These are phyloP conservation scores for Elsinoe batatas DNA, from an alignment of 2,329 filamentous ascomycete genomes.

Conservation along the genomic window DNA sequence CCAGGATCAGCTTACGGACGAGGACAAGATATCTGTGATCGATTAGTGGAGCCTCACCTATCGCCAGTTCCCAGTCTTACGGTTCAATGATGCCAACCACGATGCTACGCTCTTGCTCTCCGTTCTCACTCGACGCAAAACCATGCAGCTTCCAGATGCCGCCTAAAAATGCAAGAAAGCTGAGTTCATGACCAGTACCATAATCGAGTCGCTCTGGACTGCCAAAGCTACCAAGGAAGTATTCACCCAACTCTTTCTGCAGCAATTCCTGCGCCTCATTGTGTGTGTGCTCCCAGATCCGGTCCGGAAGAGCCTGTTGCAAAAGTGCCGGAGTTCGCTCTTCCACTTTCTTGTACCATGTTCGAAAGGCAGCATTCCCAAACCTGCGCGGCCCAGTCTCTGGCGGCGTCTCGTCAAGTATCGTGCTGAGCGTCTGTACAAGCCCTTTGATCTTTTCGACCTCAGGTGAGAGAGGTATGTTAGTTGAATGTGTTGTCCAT, in stretches of 20 bases:
- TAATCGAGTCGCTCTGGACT: slow-evolving; percentile 87
- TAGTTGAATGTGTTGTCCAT: slow-evolving; percentile 39
- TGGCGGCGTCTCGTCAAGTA: slow-evolving; percentile 72
- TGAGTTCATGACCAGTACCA: slow-evolving; percentile 90
- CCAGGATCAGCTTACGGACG: slow-evolving; percentile 71
- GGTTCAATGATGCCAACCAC: slow-evolving; percentile 75
- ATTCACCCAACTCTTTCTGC: slow-evolving; percentile 62
- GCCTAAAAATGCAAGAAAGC: slow-evolving; percentile 83
- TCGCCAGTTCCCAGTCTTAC: slow-evolving; percentile 40
- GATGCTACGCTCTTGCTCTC: slow-evolving; percentile 62
- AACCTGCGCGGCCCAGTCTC: slow-evolving; percentile 80
- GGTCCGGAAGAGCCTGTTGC: slow-evolving; percentile 43
- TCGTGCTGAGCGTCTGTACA: slow-evolving; percentile 51
- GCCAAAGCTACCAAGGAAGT: slow-evolving; percentile 78
- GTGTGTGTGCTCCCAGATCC: slow-evolving; percentile 32
- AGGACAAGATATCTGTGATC: slow-evolving; percentile 63
- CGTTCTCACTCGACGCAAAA: slow-evolving; percentile 52
- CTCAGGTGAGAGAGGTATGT: slow-evolving; percentile 43
- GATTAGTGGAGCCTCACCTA: background rate
- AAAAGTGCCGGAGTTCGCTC: slow-evolving; percentile 49
- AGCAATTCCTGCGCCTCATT: slow-evolving; percentile 20
- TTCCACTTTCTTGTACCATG: slow-evolving; percentile 65
- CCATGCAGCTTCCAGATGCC: slow-evolving; percentile 82
- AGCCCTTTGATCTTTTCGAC: slow-evolving; percentile 58
- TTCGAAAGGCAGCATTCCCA: slow-evolving; percentile 82